Percentiles rank a stretch among this genome's conserved stretches.
These are phyloP conservation scores for Linnemannia zychae DNA, from an alignment of 192 early-diverging fungal genomes.

Conservation along the genomic window DNA sequence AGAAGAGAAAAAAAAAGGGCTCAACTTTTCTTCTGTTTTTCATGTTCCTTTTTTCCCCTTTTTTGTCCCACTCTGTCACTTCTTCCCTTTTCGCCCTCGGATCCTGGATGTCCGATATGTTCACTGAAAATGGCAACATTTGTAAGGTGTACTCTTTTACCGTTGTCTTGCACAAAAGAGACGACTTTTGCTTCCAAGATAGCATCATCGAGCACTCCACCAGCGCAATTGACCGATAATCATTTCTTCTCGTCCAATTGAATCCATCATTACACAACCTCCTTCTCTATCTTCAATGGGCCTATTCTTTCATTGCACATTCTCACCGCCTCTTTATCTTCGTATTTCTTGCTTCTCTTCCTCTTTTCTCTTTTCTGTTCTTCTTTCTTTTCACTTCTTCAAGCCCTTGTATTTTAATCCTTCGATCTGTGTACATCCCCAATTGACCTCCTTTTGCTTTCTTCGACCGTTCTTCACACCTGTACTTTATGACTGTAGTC, in stretches of 20 bases:
- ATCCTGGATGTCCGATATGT: slow-evolving; percentile 6
- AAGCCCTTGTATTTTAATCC: background rate
- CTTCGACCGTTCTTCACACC: background rate
- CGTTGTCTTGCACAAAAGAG: background rate
- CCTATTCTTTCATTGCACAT: background rate
- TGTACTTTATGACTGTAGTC: too few species aligned
- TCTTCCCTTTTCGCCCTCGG: background rate
- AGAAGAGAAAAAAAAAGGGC: background rate
- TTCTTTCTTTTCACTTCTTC: background rate
- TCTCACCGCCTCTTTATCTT: background rate
- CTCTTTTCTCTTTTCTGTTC: background rate
- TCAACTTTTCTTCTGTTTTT: background rate
- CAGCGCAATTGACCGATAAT: slow-evolving; percentile 17
- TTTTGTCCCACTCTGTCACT: background rate
- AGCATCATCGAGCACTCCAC: slow-evolving; percentile 19
- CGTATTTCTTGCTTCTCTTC: background rate
- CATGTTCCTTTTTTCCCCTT: background rate
- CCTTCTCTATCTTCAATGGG: background rate
- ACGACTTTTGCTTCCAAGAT: slow-evolving; percentile 1
- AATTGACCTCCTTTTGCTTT: background rate
- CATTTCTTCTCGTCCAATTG: background rate
- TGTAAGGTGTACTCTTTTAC: too few species aligned
- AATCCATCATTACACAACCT: background rate
- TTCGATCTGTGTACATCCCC: background rate
- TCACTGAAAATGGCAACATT: slow-evolving; percentile 4